Evolutionary conservation across 2,329 filamentous ascomycete species (phyloP), one percentile per base, ranked within the genome.

Genomic region (Arachnopeziza araneosa): DNA sequence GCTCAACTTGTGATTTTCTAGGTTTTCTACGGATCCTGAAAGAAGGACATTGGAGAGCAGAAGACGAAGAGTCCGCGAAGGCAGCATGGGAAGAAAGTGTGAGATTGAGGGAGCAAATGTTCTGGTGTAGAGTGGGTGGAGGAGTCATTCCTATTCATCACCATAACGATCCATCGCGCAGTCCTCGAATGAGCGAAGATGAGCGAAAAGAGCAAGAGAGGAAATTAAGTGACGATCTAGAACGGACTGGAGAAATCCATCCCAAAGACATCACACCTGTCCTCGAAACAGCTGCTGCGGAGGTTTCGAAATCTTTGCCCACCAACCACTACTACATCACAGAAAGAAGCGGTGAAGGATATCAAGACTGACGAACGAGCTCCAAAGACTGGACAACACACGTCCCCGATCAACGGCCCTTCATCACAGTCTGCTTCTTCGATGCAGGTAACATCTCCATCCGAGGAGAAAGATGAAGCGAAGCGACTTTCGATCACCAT

Each of bases 51-150:
- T 95, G 95, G 86, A 86, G 90, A 55, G 87, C 89, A 14, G 90
- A 93, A 53, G 90, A 89, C 59, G 84, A 89, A 49, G 91, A 95
- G 55, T 90, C 92, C 36, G 91, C 96, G 75, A 91, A 89, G 70
- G 84, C 86, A 26, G 91, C 92, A 0, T 99, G 95, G 95, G 93
- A 98, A 72, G 95, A 99, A 77, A 91, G 91, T 60, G 89, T 97
- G 12, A 85, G 89, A 30, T 76, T 98, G 54, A 83, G 95, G 55
- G 95, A 99, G 73, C 87, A 93, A 67, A 96, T 99, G 89, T 99
- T 99, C 73, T 99, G 95, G 95, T 86, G 90, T 55, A 84, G 95
- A 58, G 85, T 99, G 56, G 93, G 93, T 24, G 95, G 93, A 26
- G 95, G 95, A 17, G 91, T 99, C 1, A 77, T 98, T 14, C 95